Percentiles rank a stretch among this genome's conserved stretches.
phyloP scores from a whole-genome alignment of 345 rosid species.

The Sisymbrium altissimum region DNA sequence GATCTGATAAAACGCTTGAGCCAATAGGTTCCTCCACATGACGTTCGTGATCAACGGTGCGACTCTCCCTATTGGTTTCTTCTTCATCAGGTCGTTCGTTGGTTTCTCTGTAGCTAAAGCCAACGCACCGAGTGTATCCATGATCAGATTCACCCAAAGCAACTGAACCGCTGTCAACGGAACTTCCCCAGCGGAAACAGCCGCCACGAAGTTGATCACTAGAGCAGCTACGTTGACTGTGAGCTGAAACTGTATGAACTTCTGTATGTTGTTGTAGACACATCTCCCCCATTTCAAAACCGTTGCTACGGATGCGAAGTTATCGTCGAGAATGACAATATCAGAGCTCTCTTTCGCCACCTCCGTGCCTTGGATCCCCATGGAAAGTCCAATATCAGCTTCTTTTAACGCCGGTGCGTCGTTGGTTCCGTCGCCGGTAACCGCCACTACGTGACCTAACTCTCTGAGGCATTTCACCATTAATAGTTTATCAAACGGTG shows the following conservation, averaged over 20 bases:
- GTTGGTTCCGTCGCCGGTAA: slow-evolving; percentile 71
- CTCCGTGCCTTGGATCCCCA: slow-evolving; percentile 79
- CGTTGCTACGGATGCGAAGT: slow-evolving; percentile 61
- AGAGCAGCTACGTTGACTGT: slow-evolving; percentile 67
- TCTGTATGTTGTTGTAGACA: slow-evolving; percentile 70
- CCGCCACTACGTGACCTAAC: slow-evolving; percentile 74
- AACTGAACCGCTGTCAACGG: slow-evolving; percentile 69
- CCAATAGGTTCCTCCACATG: slow-evolving; percentile 75
- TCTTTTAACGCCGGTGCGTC: slow-evolving; percentile 80
- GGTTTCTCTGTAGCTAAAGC: slow-evolving; percentile 72
- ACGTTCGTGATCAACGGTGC: slow-evolving; percentile 64
- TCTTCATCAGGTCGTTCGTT: slow-evolving; percentile 60
- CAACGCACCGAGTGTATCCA: slow-evolving; percentile 77
- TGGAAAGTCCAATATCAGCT: slow-evolving; percentile 73
- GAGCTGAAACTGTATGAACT: slow-evolving; percentile 78
- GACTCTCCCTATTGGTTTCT: slow-evolving; percentile 52
- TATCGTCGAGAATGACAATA: slow-evolving; percentile 69
- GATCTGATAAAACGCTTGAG: slow-evolving; percentile 69
- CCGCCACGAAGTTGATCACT: slow-evolving; percentile 68
- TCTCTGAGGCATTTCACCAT: slow-evolving; percentile 74
- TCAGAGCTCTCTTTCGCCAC: slow-evolving; percentile 83
- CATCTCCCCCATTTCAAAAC: slow-evolving; percentile 80
- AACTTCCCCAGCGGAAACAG: slow-evolving; percentile 64
- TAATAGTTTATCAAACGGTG: slow-evolving; percentile 66
- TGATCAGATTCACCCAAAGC: slow-evolving; percentile 74